Evolutionary conservation across 208 protist species (phyloP).

Genomic region (Wallacemonas sp.): DNA sequence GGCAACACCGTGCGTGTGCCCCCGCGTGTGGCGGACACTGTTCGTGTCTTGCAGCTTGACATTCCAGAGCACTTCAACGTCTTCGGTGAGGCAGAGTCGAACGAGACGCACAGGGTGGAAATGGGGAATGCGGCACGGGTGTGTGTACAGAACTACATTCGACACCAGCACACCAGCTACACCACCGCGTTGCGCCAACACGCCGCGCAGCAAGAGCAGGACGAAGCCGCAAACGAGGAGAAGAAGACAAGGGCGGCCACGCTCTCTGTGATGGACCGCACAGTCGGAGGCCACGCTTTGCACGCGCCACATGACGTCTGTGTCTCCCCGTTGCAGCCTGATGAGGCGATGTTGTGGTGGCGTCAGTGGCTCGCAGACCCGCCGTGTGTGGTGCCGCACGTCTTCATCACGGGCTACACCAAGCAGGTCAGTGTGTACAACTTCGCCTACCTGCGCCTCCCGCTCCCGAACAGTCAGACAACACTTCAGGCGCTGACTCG

Average conservation of each 20-base stretch:
- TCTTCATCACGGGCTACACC: slow-evolving; percentile 58
- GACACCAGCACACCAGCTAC: slow-evolving; percentile 1
- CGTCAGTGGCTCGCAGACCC: slow-evolving; percentile 14
- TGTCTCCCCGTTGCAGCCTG: background rate
- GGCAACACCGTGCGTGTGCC: slow-evolving; percentile 47
- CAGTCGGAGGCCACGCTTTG: no score
- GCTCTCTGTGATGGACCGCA: no score
- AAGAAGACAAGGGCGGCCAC: no score
- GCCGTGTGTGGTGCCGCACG: slow-evolving; percentile 15
- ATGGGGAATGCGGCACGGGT: slow-evolving; percentile 55
- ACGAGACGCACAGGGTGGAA: slow-evolving; percentile 33
- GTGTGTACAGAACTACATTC: slow-evolving; percentile 70
- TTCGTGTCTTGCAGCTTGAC: slow-evolving; percentile 44
- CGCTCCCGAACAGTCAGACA: slow-evolving; percentile 16
- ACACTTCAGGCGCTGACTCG: background rate
- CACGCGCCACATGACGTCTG: no score
- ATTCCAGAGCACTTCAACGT: slow-evolving; percentile 71
- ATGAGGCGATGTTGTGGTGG: slow-evolving; percentile 6
- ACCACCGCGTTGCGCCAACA: background rate
- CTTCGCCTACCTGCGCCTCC: slow-evolving; percentile 67
- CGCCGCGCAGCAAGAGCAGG: slow-evolving; percentile 2
- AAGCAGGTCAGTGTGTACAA: slow-evolving; percentile 56
- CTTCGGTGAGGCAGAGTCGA: slow-evolving; percentile 26
- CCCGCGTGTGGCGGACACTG: slow-evolving; percentile 49
- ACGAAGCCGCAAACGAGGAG: background rate